Evolutionary conservation across 306 rosid species (phyloP).

Genomic region (Inga leiocalycina): DNA sequence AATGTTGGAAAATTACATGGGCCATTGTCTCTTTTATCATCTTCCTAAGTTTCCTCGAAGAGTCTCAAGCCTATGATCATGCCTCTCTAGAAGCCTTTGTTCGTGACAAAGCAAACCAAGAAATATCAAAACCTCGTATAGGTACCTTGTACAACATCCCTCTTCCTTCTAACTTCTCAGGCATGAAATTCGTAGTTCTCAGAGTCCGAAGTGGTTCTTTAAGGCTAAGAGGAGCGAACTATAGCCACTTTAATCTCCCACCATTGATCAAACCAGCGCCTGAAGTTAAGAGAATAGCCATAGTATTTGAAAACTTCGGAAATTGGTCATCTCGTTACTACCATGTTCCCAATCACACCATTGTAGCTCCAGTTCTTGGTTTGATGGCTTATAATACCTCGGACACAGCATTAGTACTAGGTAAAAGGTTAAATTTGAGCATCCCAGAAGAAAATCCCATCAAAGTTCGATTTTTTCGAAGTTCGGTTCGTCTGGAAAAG

Average conservation of each 20-base stretch:
- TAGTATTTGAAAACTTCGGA: constrained; percentile 73
- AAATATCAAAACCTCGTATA: constrained; percentile 44
- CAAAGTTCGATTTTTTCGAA: constrained; percentile 44
- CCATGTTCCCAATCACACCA: constrained; percentile 58
- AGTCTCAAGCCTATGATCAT: constrained; percentile 33
- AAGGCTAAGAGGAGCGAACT: constrained; percentile 58
- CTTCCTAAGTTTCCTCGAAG: constrained; percentile 36
- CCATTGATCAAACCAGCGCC: constrained; percentile 54
- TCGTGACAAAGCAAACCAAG: constrained; percentile 43
- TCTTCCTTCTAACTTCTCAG: constrained; percentile 74
- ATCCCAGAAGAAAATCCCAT: constrained; percentile 47
- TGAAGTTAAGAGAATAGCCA: constrained; percentile 48
- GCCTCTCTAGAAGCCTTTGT: constrained; percentile 50
- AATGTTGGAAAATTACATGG: constrained; percentile 48
- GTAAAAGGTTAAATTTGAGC: constrained; percentile 41
- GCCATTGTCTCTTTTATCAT: constrained; percentile 34
- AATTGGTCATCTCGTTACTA: constrained; percentile 73
- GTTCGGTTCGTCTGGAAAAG: constrained; percentile 22
- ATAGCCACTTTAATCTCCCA: constrained; percentile 56
- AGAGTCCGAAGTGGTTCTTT: constrained; percentile 55
- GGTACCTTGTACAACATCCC: constrained; percentile 57
- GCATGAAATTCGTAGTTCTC: constrained; percentile 56
- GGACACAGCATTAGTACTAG: constrained; percentile 19
- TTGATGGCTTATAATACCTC: constrained; percentile 62
- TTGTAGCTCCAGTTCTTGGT: constrained; percentile 81